These are phyloP conservation scores for Dryas octopetala DNA, from an alignment of 306 rosid genomes.

Conservation along the genomic window DNA sequence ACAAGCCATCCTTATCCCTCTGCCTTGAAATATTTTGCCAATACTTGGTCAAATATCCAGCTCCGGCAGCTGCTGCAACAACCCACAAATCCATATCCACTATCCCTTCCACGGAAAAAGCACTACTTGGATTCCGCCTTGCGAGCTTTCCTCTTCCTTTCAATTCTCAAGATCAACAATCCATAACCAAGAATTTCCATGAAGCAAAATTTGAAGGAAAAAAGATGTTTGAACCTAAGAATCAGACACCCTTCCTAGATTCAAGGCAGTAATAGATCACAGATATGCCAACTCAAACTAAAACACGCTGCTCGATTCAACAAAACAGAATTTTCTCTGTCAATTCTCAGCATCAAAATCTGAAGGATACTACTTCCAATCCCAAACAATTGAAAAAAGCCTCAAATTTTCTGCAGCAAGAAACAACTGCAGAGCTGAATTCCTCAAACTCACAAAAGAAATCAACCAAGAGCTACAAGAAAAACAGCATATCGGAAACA, in stretches of 20 bases:
- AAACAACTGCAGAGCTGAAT: slow-evolving; percentile 16
- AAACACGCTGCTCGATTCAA: slow-evolving; percentile 16
- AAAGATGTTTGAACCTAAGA: slow-evolving; percentile 17
- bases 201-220: slow-evolving; percentile 19
- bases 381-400: not conserved
- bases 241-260: not conserved
- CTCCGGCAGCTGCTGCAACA: slow-evolving; percentile 79
- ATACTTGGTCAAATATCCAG: slow-evolving; percentile 74
- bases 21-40: slow-evolving; percentile 46
- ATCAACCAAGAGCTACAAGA: slow-evolving; percentile 21
- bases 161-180: slow-evolving; percentile 30
- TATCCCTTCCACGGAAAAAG: slow-evolving; percentile 32
- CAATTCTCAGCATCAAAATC: slow-evolving; percentile 22
- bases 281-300: slow-evolving; percentile 1
- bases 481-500: slow-evolving; percentile 13
- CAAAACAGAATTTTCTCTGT: slow-evolving; percentile 17
- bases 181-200: slow-evolving; percentile 38
- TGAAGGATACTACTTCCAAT: slow-evolving; percentile 14
- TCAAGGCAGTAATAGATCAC: slow-evolving; percentile 8
- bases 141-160: slow-evolving; percentile 31
- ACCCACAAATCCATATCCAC: slow-evolving; percentile 79
- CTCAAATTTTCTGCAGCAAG: not conserved
- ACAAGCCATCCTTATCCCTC: slow-evolving; percentile 26
- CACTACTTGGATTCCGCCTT: slow-evolving; percentile 39
- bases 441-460: slow-evolving; percentile 17